phyloP scores from a whole-genome alignment of 2,329 filamentous ascomycete genomes.

The Beauveria caledonica region DNA sequence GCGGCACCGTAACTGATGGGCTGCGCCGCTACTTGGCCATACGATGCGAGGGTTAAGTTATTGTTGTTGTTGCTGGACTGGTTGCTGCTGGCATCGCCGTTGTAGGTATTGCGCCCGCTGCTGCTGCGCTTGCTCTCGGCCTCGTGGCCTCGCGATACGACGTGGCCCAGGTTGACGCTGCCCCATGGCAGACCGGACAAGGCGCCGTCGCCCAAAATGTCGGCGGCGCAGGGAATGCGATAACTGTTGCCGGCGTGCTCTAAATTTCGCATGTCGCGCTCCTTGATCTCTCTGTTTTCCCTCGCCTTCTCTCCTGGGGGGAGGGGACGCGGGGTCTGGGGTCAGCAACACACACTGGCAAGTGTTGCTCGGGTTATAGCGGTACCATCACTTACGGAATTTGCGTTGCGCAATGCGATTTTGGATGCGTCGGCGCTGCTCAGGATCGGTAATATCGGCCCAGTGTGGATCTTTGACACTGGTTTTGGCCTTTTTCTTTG shows the following conservation, averaged over 20 bases:
- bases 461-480: conserved; percentile 52
- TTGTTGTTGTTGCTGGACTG: conserved; percentile 17
- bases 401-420: conserved; percentile 70
- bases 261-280: conserved; percentile 56
- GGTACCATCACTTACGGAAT: conserved; percentile 48
- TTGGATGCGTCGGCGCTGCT: conserved; percentile 65
- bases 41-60: conserved; percentile 10
- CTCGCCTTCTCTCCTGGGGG: conserved; percentile 58
- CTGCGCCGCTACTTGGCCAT: conserved; percentile 22
- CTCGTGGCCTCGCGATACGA: conserved; percentile 44
- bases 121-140: conserved; percentile 36
- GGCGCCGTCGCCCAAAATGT: conserved; percentile 42
- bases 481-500: conserved; percentile 32
- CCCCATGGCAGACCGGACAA: conserved; percentile 67
- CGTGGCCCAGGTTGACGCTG: conserved; percentile 51
- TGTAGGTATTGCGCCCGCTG: conserved; percentile 25
- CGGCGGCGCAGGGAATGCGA: conserved; percentile 47
- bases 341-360: background rate
- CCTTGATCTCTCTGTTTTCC: conserved; percentile 57
- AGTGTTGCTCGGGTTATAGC: background rate
- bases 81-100: conserved; percentile 26
- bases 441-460: conserved; percentile 60
- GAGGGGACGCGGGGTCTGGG: background rate
- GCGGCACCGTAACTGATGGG: conserved; percentile 25
- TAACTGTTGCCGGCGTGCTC: conserved; percentile 58